These are phyloP conservation scores for Leucocoprinus leucothites DNA, from an alignment of 768 basidiomycete genomes.

Conservation along the genomic window DNA sequence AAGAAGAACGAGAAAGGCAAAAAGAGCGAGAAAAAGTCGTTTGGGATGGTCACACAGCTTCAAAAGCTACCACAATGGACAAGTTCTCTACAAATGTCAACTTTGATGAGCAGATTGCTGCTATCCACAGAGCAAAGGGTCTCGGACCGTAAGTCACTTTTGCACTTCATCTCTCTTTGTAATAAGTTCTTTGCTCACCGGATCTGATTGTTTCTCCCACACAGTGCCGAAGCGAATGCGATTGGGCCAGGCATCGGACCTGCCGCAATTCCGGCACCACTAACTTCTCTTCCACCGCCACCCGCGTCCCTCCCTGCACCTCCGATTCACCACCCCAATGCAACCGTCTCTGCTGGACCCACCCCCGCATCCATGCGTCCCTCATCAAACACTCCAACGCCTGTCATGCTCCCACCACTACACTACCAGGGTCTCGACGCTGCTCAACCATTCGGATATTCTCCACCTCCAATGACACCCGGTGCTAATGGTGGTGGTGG, in stretches of 20 bases:
- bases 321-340: slow-evolving; percentile 69
- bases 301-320: slow-evolving; percentile 74
- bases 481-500: slow-evolving; percentile 20
- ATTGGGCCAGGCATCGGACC: slow-evolving; percentile 90
- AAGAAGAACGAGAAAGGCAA: slow-evolving; percentile 74
- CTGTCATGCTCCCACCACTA: slow-evolving; percentile 81
- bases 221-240: slow-evolving; percentile 69
- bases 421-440: slow-evolving; percentile 81
- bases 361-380: slow-evolving; percentile 78
- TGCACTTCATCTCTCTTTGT: too few species aligned
- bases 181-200: slow-evolving; percentile 7
- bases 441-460: slow-evolving; percentile 76
- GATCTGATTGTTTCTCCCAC: slow-evolving; percentile 15
- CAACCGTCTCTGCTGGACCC: slow-evolving; percentile 87
- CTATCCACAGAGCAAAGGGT: slow-evolving; percentile 91
- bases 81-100: slow-evolving; percentile 93
- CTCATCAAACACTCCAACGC: slow-evolving; percentile 36
- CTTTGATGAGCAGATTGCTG: slow-evolving; percentile 97
- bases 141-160: slow-evolving; percentile 68
- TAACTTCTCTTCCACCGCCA: slow-evolving; percentile 65
- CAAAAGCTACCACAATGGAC: slow-evolving; percentile 88
- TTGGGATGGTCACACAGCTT: slow-evolving; percentile 98
- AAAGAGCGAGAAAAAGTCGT: slow-evolving; percentile 93
- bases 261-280: slow-evolving; percentile 64
- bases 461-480: slow-evolving; percentile 43